These are phyloP conservation scores for Pseudoturritis turrita DNA, from an alignment of 345 rosid genomes.

Conservation along the genomic window DNA sequence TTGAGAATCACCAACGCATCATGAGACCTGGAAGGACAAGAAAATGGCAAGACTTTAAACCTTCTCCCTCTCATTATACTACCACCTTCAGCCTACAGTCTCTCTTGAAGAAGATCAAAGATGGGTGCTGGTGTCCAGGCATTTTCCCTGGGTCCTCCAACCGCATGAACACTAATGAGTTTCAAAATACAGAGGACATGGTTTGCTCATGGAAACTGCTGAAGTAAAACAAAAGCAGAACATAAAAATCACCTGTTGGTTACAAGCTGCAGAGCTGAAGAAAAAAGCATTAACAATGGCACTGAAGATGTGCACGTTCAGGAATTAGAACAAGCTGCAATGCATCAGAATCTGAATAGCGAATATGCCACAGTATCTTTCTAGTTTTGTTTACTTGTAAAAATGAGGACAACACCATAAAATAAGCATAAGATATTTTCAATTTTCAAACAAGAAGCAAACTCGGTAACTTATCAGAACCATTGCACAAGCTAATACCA, in stretches of 20 bases:
- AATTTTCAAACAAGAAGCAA: not conserved
- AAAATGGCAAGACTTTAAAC: not conserved
- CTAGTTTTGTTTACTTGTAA: not conserved
- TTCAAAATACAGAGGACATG: not conserved
- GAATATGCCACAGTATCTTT: not conserved
- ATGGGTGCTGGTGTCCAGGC: not conserved
- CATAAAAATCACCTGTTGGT: not conserved
- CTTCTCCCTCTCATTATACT: not conserved
- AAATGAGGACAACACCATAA: not conserved
- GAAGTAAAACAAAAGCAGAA: not conserved
- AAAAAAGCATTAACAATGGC: not conserved
- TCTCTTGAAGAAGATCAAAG: not conserved
- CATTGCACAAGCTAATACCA: not conserved
- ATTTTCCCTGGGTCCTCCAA: not conserved
- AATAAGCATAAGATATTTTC: not conserved
- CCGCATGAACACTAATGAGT: conserved; percentile 1
- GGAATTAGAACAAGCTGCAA: not conserved
- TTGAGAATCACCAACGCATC: not conserved
- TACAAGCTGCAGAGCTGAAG: not conserved
- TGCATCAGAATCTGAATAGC: not conserved
- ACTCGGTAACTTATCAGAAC: not conserved
- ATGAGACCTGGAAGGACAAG: not conserved
- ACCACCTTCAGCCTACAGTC: not conserved
- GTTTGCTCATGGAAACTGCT: conserved; percentile 3
- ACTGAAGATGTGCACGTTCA: not conserved